Base-by-base conservation (phyloP, 768 basidiomycete genomes). In the Termitomyces titanicus region DNA sequence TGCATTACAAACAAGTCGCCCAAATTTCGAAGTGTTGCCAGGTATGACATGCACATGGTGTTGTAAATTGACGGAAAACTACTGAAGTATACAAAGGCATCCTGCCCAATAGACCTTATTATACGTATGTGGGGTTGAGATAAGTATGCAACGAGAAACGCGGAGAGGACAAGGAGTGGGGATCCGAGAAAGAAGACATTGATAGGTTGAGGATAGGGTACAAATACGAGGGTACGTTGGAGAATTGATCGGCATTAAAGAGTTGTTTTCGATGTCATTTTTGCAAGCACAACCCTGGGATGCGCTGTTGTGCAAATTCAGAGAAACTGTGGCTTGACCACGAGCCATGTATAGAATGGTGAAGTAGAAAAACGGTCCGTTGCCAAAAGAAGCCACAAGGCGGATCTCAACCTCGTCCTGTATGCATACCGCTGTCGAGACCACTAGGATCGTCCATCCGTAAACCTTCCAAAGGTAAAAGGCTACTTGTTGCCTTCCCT, bases 401-500 rank as follows among this genome's bases (percentile, higher is more conserved):
- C 7, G 2, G 13, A 34, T 37, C 17, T 25, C 15, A 48, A 5
- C n/a, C 5, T 55, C 33, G 58, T 42, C 37, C 42, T 12, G 58
- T 47, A 3, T 45, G 68, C 66, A 69, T 68, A 51, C 61, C 66
- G 20, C 64, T 61, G 13, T 61, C 60, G 38, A 66, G 52, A 25
- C 61, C 51, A 5, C 59, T 54, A 8, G 62, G 31, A 22, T 43
- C 53, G 33, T 51, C 61, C 55, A 67, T 55, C 40, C 56, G 63
- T 37, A 68, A 56, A 20, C 57, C 59, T 15, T 69, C 66, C 59
- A 70, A 66, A 31, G 48, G 57, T 43, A 68, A 46, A 2, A 65
- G 65, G 42, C 64, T 67, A n/a, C 63, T 65, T 35, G 65, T 57
- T 5, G 65, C 59, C 48, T 68, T 67, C 15, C 66, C 68, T 11